A percentile compares a stretch with the other conserved stretches of the same genome.
phyloP scores from a whole-genome alignment of 73 alveolate genomes.

The Paramecium primaurelia region DNA sequence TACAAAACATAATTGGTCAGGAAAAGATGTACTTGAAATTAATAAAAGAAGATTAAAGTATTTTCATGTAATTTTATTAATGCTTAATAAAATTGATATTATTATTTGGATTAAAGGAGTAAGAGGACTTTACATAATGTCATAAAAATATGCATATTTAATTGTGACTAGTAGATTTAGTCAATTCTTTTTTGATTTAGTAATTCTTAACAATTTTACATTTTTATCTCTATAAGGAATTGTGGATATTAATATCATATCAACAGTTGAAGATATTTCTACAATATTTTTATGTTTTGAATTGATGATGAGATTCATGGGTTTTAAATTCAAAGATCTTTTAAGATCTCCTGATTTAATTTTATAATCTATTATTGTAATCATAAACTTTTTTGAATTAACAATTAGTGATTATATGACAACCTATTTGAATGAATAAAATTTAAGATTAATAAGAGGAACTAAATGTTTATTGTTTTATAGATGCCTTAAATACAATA shows the following conservation, averaged over 20 bases:
- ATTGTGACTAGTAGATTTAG: background rate
- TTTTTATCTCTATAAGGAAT: background rate
- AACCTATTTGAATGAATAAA: background rate
- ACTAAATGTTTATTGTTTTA: conserved; percentile 10
- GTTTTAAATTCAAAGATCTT: background rate
- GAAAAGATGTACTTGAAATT: conserved; percentile 21
- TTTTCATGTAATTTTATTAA: background rate
- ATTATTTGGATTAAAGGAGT: background rate
- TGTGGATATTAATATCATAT: background rate
- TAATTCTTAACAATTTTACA: background rate
- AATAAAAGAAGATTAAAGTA: background rate
- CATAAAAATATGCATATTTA: background rate
- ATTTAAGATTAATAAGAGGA: background rate
- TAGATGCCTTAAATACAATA: conserved; percentile 17
- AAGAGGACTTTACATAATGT: background rate
- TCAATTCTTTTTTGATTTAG: background rate
- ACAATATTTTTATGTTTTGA: background rate
- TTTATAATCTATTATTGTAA: background rate
- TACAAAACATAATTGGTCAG: background rate
- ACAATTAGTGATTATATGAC: background rate
- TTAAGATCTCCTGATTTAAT: background rate
- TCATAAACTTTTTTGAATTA: background rate
- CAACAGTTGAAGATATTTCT: background rate
- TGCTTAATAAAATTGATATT: background rate
- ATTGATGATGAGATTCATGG: background rate